Evolutionary conservation across 768 basidiomycete species (phyloP).

Genomic region (Coprinopsis sp.): DNA sequence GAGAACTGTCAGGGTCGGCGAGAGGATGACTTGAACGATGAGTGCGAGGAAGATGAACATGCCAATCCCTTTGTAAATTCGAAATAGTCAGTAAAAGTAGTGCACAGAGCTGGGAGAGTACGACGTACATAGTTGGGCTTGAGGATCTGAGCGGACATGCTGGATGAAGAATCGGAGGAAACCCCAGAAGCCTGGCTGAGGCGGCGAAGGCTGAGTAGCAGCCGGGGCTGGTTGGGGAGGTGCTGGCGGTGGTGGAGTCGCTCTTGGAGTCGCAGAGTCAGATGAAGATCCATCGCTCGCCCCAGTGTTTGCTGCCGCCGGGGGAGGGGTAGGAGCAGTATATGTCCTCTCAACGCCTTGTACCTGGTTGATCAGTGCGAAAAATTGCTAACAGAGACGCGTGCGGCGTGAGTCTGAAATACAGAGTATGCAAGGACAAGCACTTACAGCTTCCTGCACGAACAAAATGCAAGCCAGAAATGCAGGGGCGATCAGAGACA

Average conservation of each 20-base stretch:
- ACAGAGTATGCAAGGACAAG: not conserved
- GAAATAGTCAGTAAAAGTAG: slow-evolving; percentile 7
- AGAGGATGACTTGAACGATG: slow-evolving; percentile 70
- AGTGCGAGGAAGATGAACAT: slow-evolving; percentile 66
- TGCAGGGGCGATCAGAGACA: slow-evolving; percentile 79
- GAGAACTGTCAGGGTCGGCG: slow-evolving; percentile 58
- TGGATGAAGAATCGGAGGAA: slow-evolving; percentile 47
- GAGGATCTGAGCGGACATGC: slow-evolving; percentile 63
- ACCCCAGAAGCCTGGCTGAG: no score
- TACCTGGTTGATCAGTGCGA: slow-evolving; percentile 73
- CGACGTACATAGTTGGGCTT: slow-evolving; percentile 63
- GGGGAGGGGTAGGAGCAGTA: no score
- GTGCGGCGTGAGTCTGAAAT: not conserved
- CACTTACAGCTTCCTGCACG: slow-evolving; percentile 74
- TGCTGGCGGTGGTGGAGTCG: slow-evolving; percentile 25
- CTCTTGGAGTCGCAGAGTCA: no score
- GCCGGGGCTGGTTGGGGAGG: slow-evolving; percentile 18
- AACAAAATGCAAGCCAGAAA: slow-evolving; percentile 79
- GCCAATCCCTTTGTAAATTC: slow-evolving; percentile 50
- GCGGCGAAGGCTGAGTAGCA: no score
- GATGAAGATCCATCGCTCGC: no score
- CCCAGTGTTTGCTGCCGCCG: no score
- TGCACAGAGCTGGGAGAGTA: not conserved
- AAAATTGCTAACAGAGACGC: slow-evolving; percentile 62
- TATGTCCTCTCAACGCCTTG: slow-evolving; percentile 83